Evolutionary conservation across 306 rosid species (phyloP).

Genomic region (Lupinus albus): DNA sequence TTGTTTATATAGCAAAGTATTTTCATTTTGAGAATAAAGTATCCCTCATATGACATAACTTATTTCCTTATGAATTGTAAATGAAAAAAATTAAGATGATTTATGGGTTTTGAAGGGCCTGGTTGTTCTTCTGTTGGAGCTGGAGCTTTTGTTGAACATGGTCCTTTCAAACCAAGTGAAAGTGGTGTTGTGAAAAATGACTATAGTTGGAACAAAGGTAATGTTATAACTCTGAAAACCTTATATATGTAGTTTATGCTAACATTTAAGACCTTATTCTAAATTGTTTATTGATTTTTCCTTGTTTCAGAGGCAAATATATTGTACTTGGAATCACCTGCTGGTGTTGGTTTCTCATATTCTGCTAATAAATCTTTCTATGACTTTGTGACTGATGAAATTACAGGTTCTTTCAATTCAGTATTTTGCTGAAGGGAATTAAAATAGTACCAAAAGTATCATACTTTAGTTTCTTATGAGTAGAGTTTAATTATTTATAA

Average conservation of each 20-base stretch:
- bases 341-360: neutral
- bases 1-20: no score
- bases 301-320: neutral
- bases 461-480: neutral
- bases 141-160: conserved; percentile 68
- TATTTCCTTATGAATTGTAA: no score
- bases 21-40: no score
- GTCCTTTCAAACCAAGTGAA: conserved; percentile 33
- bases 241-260: conserved; percentile 2
- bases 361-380: neutral
- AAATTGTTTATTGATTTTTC: no score
- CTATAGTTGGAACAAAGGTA: conserved; percentile 74
- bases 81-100: conserved; percentile 9
- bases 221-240: neutral
- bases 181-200: conserved; percentile 54
- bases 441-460: neutral
- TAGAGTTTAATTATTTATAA: neutral
- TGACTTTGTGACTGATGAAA: neutral
- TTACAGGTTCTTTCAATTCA: neutral
- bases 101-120: conserved; percentile 12
- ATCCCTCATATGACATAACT: no score
- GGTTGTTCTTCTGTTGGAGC: conserved; percentile 74
- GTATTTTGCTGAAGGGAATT: neutral
- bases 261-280: neutral
- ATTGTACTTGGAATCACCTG: neutral